These are phyloP conservation scores for Cyclocybe cylindracea DNA, from an alignment of 768 basidiomycete genomes.

Conservation along the genomic window DNA sequence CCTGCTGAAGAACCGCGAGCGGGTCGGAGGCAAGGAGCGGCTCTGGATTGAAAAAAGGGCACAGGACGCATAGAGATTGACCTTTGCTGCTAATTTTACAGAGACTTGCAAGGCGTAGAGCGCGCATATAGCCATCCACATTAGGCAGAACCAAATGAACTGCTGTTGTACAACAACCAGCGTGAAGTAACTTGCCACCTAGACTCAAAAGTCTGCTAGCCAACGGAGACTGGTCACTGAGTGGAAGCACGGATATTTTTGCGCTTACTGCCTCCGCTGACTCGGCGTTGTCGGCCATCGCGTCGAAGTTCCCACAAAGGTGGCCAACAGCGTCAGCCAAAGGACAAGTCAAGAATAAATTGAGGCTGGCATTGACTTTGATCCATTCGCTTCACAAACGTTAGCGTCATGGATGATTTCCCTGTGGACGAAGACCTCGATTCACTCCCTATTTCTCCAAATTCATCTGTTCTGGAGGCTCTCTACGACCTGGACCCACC, in stretches of 20 bases:
- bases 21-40: slow-evolving; percentile 36
- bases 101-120: slow-evolving; percentile 1
- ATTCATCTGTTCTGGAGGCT: slow-evolving; percentile 41
- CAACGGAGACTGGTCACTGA: too few species aligned
- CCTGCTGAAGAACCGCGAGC: slow-evolving; percentile 65
- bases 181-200: too few species aligned
- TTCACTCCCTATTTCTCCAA: slow-evolving; percentile 30
- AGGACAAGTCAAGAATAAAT: neutral
- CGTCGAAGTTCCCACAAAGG: too few species aligned
- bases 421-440: slow-evolving; percentile 17
- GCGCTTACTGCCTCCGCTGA: too few species aligned
- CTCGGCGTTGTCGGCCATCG: too few species aligned
- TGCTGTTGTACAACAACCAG: too few species aligned
- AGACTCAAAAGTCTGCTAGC: too few species aligned
- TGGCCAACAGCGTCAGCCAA: neutral
- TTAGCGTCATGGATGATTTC: slow-evolving; percentile 15
- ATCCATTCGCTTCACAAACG: neutral
- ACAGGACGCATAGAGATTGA: slow-evolving; percentile 1
- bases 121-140: neutral
- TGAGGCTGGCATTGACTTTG: slow-evolving; percentile 5
- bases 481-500: slow-evolving; percentile 41
- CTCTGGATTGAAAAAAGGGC: slow-evolving; percentile 16
- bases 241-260: too few species aligned
- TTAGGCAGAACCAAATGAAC: too few species aligned
- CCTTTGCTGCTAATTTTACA: neutral